phyloP scores from a whole-genome alignment of 331 rosid genomes.

The Rhamnella rubrinervis region DNA sequence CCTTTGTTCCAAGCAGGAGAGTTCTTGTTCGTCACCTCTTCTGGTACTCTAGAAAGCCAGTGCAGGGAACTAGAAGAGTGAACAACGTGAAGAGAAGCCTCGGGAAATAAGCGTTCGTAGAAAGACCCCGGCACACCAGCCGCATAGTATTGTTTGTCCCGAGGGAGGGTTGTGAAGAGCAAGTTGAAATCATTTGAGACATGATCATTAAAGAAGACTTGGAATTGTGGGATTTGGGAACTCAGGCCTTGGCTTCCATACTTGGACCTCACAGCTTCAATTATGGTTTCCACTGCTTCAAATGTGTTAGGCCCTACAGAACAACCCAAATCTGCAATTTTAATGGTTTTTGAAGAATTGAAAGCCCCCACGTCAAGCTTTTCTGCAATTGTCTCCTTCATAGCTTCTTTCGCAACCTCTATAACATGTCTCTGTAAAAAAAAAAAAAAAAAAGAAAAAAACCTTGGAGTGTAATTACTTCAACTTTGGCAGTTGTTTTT shows the following conservation, averaged over 20 bases:
- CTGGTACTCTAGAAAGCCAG: no score
- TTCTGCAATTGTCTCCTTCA: no score
- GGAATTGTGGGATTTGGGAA: conserved; percentile 17
- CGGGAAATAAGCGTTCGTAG: conserved; percentile 16
- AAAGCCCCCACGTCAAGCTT: no score
- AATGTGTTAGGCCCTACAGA: conserved; percentile 26
- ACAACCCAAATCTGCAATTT: conserved; percentile 28
- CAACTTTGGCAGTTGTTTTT: no score
- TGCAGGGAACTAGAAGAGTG: not conserved
- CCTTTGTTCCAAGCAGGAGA: no score
- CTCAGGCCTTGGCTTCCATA: not conserved
- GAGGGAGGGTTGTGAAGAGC: conserved; percentile 18
- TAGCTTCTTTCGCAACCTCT: no score
- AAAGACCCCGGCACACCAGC: conserved; percentile 22
- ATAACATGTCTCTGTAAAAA: no score
- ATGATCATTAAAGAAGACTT: conserved; percentile 14
- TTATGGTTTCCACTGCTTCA: conserved; percentile 1
- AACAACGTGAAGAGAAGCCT: conserved; percentile 16
- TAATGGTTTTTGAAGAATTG: not conserved
- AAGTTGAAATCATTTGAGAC: conserved; percentile 19
- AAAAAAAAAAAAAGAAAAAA: no score
- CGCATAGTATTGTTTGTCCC: not conserved
- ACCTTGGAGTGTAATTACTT: no score
- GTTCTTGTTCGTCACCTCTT: no score
- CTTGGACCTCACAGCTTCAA: conserved; percentile 4